These are phyloP conservation scores for Perilla frutescens DNA, from an alignment of 257 asterid species.

Conservation along the genomic window DNA sequence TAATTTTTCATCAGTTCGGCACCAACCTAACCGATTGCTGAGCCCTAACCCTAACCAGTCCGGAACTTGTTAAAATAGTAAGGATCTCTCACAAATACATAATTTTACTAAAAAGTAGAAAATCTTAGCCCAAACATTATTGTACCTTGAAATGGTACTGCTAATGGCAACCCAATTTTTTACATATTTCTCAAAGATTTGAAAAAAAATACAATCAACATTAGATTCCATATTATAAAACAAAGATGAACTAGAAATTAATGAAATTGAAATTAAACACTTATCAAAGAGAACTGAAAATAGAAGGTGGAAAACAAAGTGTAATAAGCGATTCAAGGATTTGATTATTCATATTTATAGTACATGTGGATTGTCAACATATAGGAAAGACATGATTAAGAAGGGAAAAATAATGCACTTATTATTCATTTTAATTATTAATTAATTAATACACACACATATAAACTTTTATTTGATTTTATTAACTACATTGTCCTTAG, in stretches of 20 bases:
- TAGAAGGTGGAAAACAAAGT: constrained; percentile 21
- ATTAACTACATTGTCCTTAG: too few relatives aligned
- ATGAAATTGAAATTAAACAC: constrained; percentile 1
- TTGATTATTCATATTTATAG: too few relatives aligned
- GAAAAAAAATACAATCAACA: constrained; percentile 39
- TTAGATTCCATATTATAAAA: constrained; percentile 25
- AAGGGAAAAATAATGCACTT: too few relatives aligned
- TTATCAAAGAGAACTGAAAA: constrained; percentile 10
- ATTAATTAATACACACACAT: too few relatives aligned
- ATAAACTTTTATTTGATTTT: too few relatives aligned
- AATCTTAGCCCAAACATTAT: neutral
- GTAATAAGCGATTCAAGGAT: constrained; percentile 11
- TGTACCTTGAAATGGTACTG: constrained; percentile 92
- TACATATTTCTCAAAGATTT: constrained; percentile 94
- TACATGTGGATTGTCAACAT: too few relatives aligned
- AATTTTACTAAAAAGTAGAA: neutral
- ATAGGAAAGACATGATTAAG: too few relatives aligned
- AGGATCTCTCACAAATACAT: neutral
- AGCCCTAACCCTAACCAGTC: too few relatives aligned
- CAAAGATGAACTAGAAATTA: constrained; percentile 23
- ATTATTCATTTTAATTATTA: too few relatives aligned
- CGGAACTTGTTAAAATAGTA: neutral
- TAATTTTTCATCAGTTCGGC: too few relatives aligned
- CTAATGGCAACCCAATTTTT: constrained; percentile 95
- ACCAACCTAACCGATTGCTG: too few relatives aligned